phyloP scores from a whole-genome alignment of 75 land plant species.

The Azolla pinnata region DNA sequence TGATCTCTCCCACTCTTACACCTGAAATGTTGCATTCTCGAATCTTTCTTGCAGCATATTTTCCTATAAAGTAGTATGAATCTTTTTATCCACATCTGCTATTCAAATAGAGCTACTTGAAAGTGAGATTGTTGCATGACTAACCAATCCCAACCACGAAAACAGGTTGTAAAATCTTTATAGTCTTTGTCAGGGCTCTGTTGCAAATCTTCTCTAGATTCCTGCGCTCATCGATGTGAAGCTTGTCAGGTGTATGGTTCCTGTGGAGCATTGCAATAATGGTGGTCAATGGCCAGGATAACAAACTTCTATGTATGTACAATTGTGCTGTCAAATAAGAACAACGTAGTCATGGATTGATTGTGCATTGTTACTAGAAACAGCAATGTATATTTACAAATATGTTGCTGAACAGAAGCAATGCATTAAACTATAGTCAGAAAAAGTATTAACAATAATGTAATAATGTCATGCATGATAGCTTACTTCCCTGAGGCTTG shows the following conservation, averaged over 20 bases:
- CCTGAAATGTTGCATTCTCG: no score
- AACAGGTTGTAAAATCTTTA: slow-evolving; percentile 14
- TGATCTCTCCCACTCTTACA: no score
- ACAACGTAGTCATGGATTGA: background rate
- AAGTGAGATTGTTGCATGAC: no score
- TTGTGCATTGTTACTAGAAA: background rate
- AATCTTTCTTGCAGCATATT: no score
- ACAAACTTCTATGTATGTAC: background rate
- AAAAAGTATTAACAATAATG: background rate
- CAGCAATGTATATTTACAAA: background rate
- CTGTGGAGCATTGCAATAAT: slow-evolving; percentile 5
- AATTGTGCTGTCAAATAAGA: background rate
- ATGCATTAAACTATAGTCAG: background rate
- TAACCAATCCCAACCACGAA: slow-evolving; percentile 32
- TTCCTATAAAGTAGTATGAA: no score
- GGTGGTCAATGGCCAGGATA: background rate
- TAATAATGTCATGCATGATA: background rate
- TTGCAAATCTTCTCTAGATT: slow-evolving; percentile 14
- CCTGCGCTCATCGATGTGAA: slow-evolving; percentile 19
- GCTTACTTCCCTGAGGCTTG: slow-evolving; percentile 36
- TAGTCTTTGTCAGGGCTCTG: slow-evolving; percentile 15
- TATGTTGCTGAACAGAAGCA: background rate
- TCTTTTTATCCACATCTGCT: background rate
- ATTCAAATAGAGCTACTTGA: background rate
- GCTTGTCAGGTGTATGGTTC: slow-evolving; percentile 35